Conservation (phyloP, 352 stramenopile genomes). For the Globisporangium megalacanthum region DNA sequence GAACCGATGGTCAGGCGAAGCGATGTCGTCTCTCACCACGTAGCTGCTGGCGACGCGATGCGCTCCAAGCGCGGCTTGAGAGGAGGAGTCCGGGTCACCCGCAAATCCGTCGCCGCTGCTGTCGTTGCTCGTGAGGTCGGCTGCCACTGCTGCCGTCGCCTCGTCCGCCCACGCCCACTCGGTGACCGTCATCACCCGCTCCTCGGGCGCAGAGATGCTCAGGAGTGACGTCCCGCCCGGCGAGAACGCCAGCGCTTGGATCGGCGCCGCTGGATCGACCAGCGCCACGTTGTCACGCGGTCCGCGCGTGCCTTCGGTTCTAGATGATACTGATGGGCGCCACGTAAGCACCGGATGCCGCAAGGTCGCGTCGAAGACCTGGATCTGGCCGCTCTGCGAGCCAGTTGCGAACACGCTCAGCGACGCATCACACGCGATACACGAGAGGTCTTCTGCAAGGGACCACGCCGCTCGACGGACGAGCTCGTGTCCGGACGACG, state of each 20-base stretch:
- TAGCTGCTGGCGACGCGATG: conserved; percentile 6
- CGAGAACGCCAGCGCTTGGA: conserved; percentile 7
- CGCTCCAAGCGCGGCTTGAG: not conserved
- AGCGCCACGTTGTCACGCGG: not conserved
- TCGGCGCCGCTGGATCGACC: not conserved
- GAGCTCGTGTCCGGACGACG: not conserved
- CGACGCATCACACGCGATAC: conserved; percentile 2
- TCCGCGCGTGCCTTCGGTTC: no score
- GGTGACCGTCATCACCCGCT: not conserved
- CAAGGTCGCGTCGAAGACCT: conserved; percentile 10
- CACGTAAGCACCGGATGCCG: conserved; percentile 9
- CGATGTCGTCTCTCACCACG: not conserved
- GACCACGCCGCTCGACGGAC: conserved; percentile 4
- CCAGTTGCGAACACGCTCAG: conserved; percentile 7
- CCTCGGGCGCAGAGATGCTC: not conserved
- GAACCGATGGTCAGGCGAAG: not conserved
- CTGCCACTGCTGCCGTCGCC: not conserved
- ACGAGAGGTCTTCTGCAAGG: not conserved
- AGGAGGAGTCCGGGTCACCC: not conserved
- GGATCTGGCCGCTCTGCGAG: not conserved
- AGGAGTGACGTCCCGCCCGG: conserved; percentile 6
- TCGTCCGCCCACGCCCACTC: conserved; percentile 12
- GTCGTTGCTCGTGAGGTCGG: conserved; percentile 7
- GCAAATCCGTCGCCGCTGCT: conserved; percentile 5
- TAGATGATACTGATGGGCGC: not conserved